Conservation (phyloP, 78 protist genomes). For the Planoprotostelium fungivorum region DNA sequence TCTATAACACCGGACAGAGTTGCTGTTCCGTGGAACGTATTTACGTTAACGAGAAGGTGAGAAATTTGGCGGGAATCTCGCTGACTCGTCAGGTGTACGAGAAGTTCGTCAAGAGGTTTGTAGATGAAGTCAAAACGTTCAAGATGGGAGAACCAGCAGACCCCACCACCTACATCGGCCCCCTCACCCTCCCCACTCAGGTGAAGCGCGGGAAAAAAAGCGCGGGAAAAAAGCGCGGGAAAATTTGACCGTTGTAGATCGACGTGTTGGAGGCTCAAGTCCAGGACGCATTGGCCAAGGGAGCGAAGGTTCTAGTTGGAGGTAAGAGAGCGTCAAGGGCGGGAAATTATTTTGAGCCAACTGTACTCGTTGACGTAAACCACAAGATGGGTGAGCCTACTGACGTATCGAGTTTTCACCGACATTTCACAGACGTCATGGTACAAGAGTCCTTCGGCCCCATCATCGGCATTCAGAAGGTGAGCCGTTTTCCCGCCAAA, state of each 20-base stretch:
- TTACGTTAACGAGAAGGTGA: constrained; percentile 43
- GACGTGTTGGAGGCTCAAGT: background rate
- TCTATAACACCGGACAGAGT: constrained; percentile 61
- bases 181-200: constrained; percentile 29
- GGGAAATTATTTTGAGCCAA: constrained; percentile 59
- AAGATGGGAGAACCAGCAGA: constrained; percentile 46
- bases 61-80: background rate
- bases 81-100: constrained; percentile 4
- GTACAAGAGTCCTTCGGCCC: background rate
- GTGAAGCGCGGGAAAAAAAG: background rate
- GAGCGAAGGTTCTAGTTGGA: constrained; percentile 47
- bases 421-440: background rate
- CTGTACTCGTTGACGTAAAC: constrained; percentile 34
- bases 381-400: constrained; percentile 32
- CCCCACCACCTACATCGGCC: constrained; percentile 52
- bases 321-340: constrained; percentile 31
- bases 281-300: background rate
- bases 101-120: constrained; percentile 15
- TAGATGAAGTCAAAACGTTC: constrained; percentile 14
- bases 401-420: background rate
- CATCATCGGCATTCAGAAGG: background rate
- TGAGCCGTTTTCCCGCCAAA: background rate
- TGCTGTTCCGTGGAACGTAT: constrained; percentile 66
- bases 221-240: background rate
- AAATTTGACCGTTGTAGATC: background rate